Conservation (phyloP, 2,329 filamentous ascomycete species). For the Aspergillus sp. region DNA sequence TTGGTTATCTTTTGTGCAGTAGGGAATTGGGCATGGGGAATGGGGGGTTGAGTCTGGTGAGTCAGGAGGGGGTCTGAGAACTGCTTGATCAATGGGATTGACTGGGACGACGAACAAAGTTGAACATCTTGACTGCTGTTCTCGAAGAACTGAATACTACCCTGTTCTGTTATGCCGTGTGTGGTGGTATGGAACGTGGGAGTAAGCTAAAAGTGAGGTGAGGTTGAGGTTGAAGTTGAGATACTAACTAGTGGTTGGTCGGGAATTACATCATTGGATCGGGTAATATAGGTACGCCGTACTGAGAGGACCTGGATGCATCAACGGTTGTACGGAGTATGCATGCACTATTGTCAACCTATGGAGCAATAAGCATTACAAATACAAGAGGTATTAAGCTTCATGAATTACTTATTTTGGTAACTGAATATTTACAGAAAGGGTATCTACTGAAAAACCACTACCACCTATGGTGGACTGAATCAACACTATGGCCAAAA, state of each 20-base stretch:
- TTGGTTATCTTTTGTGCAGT: not conserved
- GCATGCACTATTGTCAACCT: too few species aligned
- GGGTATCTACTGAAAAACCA: too few species aligned
- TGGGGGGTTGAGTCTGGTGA: not conserved
- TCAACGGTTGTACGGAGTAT: too few species aligned
- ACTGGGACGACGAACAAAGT: constrained; percentile 11
- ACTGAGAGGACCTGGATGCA: too few species aligned
- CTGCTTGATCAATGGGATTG: too few species aligned
- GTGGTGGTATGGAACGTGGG: not conserved
- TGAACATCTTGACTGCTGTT: constrained; percentile 13
- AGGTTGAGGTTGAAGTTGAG: not conserved
- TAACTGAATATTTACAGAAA: too few species aligned
- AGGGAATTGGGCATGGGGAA: not conserved
- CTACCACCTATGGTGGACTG: too few species aligned
- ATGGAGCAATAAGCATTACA: too few species aligned
- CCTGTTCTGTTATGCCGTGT: not conserved
- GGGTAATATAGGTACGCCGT: not conserved
- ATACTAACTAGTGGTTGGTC: not conserved
- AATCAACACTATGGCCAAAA: too few species aligned
- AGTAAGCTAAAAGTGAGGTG: not conserved
- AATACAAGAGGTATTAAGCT: too few species aligned
- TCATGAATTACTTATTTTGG: too few species aligned
- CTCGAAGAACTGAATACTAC: constrained; percentile 3
- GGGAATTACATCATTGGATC: not conserved
- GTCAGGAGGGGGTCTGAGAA: not conserved